These are phyloP conservation scores for Aspergillus udagawae DNA, from an alignment of 2,329 filamentous ascomycete species.

Conservation along the genomic window DNA sequence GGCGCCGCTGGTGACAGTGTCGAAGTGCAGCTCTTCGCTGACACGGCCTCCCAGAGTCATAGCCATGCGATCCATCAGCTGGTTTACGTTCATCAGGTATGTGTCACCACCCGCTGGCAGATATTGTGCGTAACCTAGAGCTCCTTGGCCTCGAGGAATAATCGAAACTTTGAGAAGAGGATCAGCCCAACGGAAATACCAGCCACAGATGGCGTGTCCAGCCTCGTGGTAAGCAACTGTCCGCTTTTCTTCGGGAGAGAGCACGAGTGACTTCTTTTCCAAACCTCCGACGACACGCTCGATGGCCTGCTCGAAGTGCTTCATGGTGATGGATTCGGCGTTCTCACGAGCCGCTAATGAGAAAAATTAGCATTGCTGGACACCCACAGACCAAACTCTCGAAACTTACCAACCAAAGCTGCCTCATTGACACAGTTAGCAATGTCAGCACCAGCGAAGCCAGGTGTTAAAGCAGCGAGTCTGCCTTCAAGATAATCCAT, in stretches of 20 bases:
- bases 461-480: conserved; percentile 86
- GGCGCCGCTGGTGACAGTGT: conserved; percentile 90
- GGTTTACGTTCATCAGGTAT: conserved; percentile 91
- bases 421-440: conserved; percentile 98
- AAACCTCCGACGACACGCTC: conserved; percentile 94
- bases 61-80: conserved; percentile 98
- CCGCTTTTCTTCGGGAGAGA: conserved; percentile 89
- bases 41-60: conserved; percentile 97
- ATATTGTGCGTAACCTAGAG: conserved; percentile 94
- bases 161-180: conserved; percentile 97
- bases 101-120: conserved; percentile 79
- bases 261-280: conserved; percentile 94
- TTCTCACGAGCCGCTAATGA: conserved; percentile 72
- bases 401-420: conserved; percentile 77
- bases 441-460: conserved; percentile 96
- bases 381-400: background rate
- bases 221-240: conserved; percentile 98
- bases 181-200: conserved; percentile 96
- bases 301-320: conserved; percentile 94
- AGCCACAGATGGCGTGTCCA: conserved; percentile 95
- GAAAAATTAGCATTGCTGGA: conserved; percentile 36
- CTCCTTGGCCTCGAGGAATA: conserved; percentile 90
- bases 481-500: conserved; percentile 82
- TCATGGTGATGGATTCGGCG: conserved; percentile 77
- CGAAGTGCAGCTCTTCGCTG: conserved; percentile 93